Conservation (phyloP, 2,329 filamentous ascomycete species). For the Curvularia sp. region DNA sequence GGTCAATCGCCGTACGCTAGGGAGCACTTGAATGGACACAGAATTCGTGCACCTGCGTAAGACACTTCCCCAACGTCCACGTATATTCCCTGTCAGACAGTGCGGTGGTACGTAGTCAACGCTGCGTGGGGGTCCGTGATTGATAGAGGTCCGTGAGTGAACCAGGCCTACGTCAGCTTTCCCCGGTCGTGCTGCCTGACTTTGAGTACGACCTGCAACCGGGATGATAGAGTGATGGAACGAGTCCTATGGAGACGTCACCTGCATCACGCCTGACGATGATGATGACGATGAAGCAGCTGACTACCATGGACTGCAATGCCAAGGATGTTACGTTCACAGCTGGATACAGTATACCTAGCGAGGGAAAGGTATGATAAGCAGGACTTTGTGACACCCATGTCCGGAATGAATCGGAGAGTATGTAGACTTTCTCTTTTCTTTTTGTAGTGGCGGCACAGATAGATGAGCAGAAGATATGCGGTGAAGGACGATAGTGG, state of each 20-base stretch:
- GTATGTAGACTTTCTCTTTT: not conserved
- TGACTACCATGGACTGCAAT: not conserved
- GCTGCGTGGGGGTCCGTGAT: conserved; percentile 4
- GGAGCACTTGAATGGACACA: not conserved
- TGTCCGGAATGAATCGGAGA: not conserved
- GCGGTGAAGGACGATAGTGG: conserved; percentile 1
- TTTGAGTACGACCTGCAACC: conserved; percentile 7
- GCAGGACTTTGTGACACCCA: not conserved
- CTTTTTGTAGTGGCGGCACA: not conserved
- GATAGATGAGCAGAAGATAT: not conserved
- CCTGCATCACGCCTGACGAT: not conserved
- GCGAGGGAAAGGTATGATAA: not conserved
- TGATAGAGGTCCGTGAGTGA: conserved; percentile 11
- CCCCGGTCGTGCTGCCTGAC: conserved; percentile 20
- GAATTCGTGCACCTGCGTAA: not conserved
- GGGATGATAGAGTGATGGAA: conserved; percentile 1
- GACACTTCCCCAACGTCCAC: not conserved
- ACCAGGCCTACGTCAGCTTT: conserved; percentile 19
- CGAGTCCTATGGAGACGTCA: conserved; percentile 5
- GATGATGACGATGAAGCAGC: not conserved
- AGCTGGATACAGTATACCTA: not conserved
- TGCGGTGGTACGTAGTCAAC: conserved; percentile 9
- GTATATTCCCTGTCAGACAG: not conserved
- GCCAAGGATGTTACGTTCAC: not conserved
- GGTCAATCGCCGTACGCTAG: not conserved